Evolutionary conservation across 352 stramenopile species (phyloP).

Genomic region (Phytophthora hybrid): DNA sequence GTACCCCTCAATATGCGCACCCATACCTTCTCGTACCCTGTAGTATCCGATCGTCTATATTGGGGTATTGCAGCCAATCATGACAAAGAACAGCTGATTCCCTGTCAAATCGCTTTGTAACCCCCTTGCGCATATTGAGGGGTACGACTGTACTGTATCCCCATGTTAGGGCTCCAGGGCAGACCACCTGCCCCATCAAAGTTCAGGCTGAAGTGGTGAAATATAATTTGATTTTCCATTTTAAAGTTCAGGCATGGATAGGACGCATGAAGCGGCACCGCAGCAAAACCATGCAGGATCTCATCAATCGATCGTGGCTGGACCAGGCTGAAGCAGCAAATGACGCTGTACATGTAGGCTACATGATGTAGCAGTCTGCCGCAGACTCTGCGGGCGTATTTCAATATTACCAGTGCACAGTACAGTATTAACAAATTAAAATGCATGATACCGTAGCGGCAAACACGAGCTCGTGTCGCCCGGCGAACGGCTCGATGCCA

Average conservation of each 20-base stretch:
- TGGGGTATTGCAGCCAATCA: no score
- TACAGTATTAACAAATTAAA: no score
- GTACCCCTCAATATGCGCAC: no score
- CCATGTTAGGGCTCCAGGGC: not conserved
- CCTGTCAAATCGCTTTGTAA: no score
- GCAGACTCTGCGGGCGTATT: no score
- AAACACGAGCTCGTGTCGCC: constrained; percentile 6
- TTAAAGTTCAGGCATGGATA: constrained; percentile 22
- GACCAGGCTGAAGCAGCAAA: not conserved
- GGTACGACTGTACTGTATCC: no score
- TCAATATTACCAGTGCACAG: no score
- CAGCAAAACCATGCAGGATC: constrained; percentile 25
- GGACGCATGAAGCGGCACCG: constrained; percentile 11
- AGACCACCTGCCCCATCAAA: not conserved
- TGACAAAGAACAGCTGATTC: no score
- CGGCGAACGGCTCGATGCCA: constrained; percentile 6
- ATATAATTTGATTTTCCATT: not conserved
- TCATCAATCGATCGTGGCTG: constrained; percentile 19
- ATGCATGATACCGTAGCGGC: not conserved
- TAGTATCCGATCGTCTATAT: no score
- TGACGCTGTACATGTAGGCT: not conserved
- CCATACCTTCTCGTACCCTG: no score
- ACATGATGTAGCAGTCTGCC: not conserved
- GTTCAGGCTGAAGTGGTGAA: no score
- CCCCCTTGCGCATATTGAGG: no score